Evolutionary conservation across 768 basidiomycete genomes (phyloP).

Genomic region (Tylopilus sp.): DNA sequence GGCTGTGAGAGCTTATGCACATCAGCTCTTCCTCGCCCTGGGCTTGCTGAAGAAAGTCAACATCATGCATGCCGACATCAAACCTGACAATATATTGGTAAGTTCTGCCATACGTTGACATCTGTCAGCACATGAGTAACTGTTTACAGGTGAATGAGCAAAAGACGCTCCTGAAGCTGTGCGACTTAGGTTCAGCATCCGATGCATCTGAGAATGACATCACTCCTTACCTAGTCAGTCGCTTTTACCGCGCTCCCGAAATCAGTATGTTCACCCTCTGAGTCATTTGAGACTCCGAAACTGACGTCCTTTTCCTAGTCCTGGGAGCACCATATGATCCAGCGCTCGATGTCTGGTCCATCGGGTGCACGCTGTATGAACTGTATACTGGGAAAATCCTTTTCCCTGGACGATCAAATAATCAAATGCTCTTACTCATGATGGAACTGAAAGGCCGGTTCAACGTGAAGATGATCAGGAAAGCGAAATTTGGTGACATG

Average conservation of each 20-base stretch:
- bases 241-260: constrained; percentile 98
- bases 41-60: constrained; percentile 83
- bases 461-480: constrained; percentile 92
- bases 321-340: constrained; percentile 94
- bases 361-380: constrained; percentile 96
- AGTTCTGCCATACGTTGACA: constrained; percentile 27
- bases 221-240: constrained; percentile 94
- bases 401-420: constrained; percentile 94
- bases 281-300: background rate
- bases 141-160: constrained; percentile 80
- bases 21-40: constrained; percentile 89
- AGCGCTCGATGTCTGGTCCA: constrained; percentile 93
- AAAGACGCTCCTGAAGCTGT: constrained; percentile 90
- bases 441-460: constrained; percentile 97
- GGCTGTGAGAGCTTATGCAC: constrained; percentile 98
- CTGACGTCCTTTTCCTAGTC: constrained; percentile 47
- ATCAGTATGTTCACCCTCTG: constrained; percentile 72
- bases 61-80: constrained; percentile 98
- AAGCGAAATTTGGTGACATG: constrained; percentile 84
- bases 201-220: constrained; percentile 95
- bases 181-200: constrained; percentile 95
- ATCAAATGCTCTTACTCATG: constrained; percentile 96
- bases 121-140: constrained; percentile 15
- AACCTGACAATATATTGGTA: constrained; percentile 96
- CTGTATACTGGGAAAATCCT: constrained; percentile 96